Base-by-base conservation (phyloP, 768 basidiomycete species). In the Trametes cubensis region DNA sequence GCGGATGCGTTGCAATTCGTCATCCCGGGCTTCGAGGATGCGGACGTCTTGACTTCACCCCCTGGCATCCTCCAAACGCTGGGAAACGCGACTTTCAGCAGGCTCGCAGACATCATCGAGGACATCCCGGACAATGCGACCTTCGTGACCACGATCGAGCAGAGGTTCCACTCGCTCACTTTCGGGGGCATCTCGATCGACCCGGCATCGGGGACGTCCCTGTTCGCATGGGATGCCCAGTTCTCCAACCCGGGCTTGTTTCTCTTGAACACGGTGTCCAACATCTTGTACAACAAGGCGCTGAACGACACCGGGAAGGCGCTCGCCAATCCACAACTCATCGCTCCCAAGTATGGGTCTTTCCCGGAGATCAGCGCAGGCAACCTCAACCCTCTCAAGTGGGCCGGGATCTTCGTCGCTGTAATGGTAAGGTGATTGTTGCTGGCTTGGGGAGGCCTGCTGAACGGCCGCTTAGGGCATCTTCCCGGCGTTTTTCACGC, bases 401-500 rank as follows among this genome's bases (percentile, higher is more conserved):
- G 91, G 90, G 72, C 85, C 15, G 83, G 81, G 6, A 92, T 92
- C 75, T 92, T 87, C 71, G 86, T 84, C 23, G 86, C 84, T 38
- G 79, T 81, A 0, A 88, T 91, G 87, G 89, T 89, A 61, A 44
- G 81, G 69, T 10, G 23, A 3, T 26, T 6, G 4, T 0, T 44
- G n/a, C 6, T 25, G 10, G 54, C 18, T 60, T 14, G 63, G 45
- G 42, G 15, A 11, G 6, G 11, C 2, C 11, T 34, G 7, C n/a
- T 23, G 8, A 34, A n/a, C 62, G 66, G 58, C 49, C 34, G 3
- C 18, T 8, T 3, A 90, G 88, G 79, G 87, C 13, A 85, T 90
- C 1, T 92, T 83, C 69, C 89, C 91, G 20, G 90, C 90, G 3
- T 93, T 93, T 76, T 91, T 85, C 66, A 81, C 88, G 13, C 72